phyloP scores from a whole-genome alignment of 306 rosid species.

The Leucaena leucocephala region DNA sequence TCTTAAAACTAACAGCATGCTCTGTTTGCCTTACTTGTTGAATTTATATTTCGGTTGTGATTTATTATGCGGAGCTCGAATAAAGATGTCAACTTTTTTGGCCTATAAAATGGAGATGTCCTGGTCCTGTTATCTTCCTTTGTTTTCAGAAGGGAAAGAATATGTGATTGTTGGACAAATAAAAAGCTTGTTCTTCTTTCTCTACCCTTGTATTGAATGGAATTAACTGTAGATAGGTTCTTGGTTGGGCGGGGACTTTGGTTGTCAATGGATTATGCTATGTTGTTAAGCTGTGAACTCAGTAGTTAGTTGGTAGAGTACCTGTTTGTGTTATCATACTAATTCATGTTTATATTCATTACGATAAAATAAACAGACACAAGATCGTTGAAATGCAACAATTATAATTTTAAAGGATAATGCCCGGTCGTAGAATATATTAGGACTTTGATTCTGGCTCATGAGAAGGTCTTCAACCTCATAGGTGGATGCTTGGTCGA shows the following conservation, averaged over 20 bases:
- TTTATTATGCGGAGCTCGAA: neutral
- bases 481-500: neutral
- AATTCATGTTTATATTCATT: neutral
- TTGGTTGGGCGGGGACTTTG: neutral
- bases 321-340: neutral
- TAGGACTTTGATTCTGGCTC: neutral
- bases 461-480: neutral
- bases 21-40: neutral
- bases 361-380: neutral
- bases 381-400: neutral
- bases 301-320: neutral
- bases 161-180: neutral
- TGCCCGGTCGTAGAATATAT: neutral
- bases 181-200: neutral
- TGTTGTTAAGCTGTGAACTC: neutral
- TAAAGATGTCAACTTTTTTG: neutral
- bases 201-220: neutral
- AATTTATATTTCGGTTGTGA: neutral
- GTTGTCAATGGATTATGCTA: neutral
- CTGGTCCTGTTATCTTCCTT: neutral
- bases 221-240: neutral
- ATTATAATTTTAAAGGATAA: neutral
- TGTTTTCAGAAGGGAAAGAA: slow-evolving; percentile 4
- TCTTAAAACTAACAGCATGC: neutral
- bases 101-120: neutral